Conservation (phyloP, 352 stramenopile genomes). For the Pythium coloratum region DNA sequence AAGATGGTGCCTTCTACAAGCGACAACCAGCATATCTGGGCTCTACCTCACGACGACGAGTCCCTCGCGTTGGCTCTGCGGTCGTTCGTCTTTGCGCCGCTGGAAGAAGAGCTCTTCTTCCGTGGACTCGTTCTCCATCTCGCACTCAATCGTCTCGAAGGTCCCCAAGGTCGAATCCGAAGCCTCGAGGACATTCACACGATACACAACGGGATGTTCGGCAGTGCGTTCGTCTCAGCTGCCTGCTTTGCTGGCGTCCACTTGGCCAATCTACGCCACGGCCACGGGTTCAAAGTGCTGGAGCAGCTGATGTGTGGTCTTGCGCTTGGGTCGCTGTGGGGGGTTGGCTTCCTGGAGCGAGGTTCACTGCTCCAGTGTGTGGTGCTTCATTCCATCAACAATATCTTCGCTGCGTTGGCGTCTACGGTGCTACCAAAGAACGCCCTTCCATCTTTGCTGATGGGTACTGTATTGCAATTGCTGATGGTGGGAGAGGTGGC, state of each 20-base stretch:
- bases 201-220: neutral
- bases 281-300: slow-evolving; percentile 25
- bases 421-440: neutral
- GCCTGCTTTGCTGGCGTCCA: slow-evolving; percentile 54
- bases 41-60: neutral
- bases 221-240: slow-evolving; percentile 35
- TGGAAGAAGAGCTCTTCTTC: slow-evolving; percentile 70
- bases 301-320: slow-evolving; percentile 46
- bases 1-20: neutral
- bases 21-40: too few species aligned
- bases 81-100: slow-evolving; percentile 40
- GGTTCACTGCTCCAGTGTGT: slow-evolving; percentile 56
- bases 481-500: too few species aligned
- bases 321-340: slow-evolving; percentile 49
- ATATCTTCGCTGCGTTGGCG: slow-evolving; percentile 35
- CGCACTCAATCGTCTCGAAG: slow-evolving; percentile 39
- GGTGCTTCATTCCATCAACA: slow-evolving; percentile 62
- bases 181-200: neutral
- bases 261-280: slow-evolving; percentile 36
- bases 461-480: neutral
- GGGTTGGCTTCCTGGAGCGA: slow-evolving; percentile 34
- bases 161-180: neutral
- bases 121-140: slow-evolving; percentile 51
- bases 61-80: slow-evolving; percentile 21
- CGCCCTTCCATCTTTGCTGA: neutral